These are phyloP conservation scores for Talaromyces sp. DNA, from an alignment of 2,329 filamentous ascomycete genomes.

Conservation along the genomic window DNA sequence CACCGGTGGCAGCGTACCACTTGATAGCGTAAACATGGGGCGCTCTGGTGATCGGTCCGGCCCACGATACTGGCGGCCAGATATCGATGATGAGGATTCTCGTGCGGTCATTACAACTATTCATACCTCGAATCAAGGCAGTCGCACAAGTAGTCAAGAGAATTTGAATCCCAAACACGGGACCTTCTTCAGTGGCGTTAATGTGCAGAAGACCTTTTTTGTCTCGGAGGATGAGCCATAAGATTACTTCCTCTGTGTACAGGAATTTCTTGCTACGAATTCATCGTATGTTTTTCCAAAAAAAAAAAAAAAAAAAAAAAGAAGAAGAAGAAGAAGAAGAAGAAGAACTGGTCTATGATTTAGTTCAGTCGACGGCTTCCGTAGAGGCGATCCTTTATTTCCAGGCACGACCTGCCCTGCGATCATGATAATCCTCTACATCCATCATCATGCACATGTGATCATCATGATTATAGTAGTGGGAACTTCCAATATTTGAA, in stretches of 20 bases:
- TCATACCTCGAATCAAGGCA: slow-evolving; percentile 28
- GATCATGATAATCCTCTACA: too few relatives aligned
- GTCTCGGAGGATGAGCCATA: slow-evolving; percentile 26
- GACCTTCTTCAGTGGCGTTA: slow-evolving; percentile 31
- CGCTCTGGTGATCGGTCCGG: slow-evolving; percentile 19
- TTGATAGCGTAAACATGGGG: slow-evolving; percentile 32
- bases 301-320: too few relatives aligned
- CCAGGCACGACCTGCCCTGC: too few relatives aligned
- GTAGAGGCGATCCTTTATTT: too few relatives aligned
- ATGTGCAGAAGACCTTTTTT: slow-evolving; percentile 39
- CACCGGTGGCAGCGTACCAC: slow-evolving; percentile 31
- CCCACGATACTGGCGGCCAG: slow-evolving; percentile 36
- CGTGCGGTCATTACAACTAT: slow-evolving; percentile 33
- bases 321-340: not conserved
- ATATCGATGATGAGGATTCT: slow-evolving; percentile 30
- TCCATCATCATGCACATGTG: too few relatives aligned
- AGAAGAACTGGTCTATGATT: too few relatives aligned
- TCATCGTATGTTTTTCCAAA: not conserved
- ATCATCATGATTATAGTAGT: too few relatives aligned
- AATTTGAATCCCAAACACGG: slow-evolving; percentile 32
- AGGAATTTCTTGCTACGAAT: too few relatives aligned
- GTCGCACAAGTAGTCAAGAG: slow-evolving; percentile 37
- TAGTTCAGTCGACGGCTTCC: too few relatives aligned
- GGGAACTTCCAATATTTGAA: too few relatives aligned
- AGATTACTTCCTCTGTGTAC: too few relatives aligned